These are phyloP conservation scores for Pluteus cervinus DNA, from an alignment of 768 basidiomycete species.

Conservation along the genomic window DNA sequence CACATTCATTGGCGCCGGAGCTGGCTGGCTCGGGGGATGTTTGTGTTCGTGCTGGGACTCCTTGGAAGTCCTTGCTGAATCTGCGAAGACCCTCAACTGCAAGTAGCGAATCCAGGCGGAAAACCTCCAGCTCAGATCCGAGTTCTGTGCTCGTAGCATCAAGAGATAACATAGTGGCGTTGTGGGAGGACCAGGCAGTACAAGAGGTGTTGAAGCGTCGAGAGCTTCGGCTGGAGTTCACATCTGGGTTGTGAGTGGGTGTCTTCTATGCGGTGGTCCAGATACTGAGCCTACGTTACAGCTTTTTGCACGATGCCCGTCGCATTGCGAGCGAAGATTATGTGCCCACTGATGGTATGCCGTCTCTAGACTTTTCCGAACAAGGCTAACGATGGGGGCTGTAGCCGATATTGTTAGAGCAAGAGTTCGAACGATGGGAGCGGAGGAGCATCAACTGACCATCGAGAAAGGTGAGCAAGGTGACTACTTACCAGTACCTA, in stretches of 20 bases:
- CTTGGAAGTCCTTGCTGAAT: slow-evolving; percentile 48
- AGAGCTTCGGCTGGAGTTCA: slow-evolving; percentile 49
- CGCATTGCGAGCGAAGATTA: slow-evolving; percentile 53
- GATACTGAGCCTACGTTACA: slow-evolving; percentile 16
- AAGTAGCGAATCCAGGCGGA: neutral
- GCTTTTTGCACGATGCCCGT: slow-evolving; percentile 66
- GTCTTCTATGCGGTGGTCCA: slow-evolving; percentile 1
- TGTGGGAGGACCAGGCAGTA: slow-evolving; percentile 59
- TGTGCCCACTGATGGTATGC: slow-evolving; percentile 58
- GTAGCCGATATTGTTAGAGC: slow-evolving; percentile 70
- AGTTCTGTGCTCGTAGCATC: slow-evolving; percentile 45
- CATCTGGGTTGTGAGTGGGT: slow-evolving; percentile 64
- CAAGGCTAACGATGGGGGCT: neutral
- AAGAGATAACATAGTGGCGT: slow-evolving; percentile 49
- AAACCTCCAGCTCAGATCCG: slow-evolving; percentile 30
- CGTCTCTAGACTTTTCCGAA: slow-evolving; percentile 1
- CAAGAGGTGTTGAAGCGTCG: slow-evolving; percentile 43
- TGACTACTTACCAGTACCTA: neutral
- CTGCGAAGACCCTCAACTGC: slow-evolving; percentile 5
- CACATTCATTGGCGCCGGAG: slow-evolving; percentile 44
- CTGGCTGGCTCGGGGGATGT: slow-evolving; percentile 31
- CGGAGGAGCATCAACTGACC: slow-evolving; percentile 64
- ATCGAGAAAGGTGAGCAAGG: slow-evolving; percentile 44
- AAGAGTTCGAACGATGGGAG: slow-evolving; percentile 64
- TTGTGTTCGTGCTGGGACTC: slow-evolving; percentile 49